Evolutionary conservation across 768 basidiomycete genomes (phyloP).

Genomic region (Xerocomus brunneocitrinus): DNA sequence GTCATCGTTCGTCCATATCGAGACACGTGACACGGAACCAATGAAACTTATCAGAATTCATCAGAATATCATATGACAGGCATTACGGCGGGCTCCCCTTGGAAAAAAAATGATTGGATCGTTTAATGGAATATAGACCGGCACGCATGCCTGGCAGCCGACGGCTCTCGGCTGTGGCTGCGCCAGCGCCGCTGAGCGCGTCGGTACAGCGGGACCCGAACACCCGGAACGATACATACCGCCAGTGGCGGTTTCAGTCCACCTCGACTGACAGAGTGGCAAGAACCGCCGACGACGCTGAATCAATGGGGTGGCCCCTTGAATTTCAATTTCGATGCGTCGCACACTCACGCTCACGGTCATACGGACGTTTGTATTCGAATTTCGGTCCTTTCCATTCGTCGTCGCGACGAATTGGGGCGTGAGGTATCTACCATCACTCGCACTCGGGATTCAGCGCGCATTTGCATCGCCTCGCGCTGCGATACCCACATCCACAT

Average conservation of each 20-base stretch:
- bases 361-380: not conserved
- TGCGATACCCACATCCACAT: not conserved
- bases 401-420: not conserved
- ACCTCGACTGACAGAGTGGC: not conserved
- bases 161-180: not conserved
- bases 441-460: not conserved
- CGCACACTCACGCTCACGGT: not conserved
- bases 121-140: not conserved
- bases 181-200: not conserved
- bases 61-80: not conserved
- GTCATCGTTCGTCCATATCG: not conserved
- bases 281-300: not conserved
- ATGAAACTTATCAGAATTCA: not conserved
- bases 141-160: not conserved
- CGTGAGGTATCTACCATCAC: not conserved
- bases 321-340: not conserved
- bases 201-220: not conserved
- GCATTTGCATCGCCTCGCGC: not conserved
- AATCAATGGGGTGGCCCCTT: no score
- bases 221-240: not conserved
- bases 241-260: not conserved
- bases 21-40: not conserved
- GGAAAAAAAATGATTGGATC: not conserved
- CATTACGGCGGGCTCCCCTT: not conserved
- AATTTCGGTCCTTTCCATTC: not conserved